phyloP scores from a whole-genome alignment of 83 land plant genomes.

The Larix sibirica region DNA sequence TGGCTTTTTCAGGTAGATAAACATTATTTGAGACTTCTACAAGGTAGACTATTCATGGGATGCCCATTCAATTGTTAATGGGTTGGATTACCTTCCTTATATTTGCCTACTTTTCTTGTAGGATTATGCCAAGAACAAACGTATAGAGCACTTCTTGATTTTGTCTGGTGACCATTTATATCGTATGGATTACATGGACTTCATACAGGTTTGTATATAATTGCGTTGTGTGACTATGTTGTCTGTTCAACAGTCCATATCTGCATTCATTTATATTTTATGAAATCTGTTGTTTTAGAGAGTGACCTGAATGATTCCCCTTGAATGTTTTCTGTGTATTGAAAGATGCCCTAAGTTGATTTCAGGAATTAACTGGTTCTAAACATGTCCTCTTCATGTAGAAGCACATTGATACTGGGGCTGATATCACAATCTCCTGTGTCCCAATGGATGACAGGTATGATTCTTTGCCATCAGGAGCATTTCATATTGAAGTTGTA shows the following conservation, averaged over 20 bases:
- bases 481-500: no score
- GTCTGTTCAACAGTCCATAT: not conserved
- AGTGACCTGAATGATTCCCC: not conserved
- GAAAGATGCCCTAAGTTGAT: not conserved
- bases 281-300: not conserved
- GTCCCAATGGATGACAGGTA: constrained; percentile 53
- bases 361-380: not conserved
- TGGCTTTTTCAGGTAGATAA: constrained; percentile 87
- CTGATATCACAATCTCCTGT: constrained; percentile 46
- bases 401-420: constrained; percentile 43
- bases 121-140: no score
- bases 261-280: not conserved
- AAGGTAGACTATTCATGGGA: no score
- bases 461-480: not conserved
- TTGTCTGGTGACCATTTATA: constrained; percentile 87
- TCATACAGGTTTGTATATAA: constrained; percentile 57
- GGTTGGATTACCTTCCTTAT: no score
- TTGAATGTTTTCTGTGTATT: not conserved
- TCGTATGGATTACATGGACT: constrained; percentile 86
- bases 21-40: no score
- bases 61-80: no score
- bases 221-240: not conserved
- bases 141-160: constrained; percentile 51
- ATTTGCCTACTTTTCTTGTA: no score
- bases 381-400: constrained; percentile 22